Evolutionary conservation across 2,329 filamentous ascomycete species (phyloP), one percentile per base, ranked within the genome.

Genomic region (Pezicula radicicola): DNA sequence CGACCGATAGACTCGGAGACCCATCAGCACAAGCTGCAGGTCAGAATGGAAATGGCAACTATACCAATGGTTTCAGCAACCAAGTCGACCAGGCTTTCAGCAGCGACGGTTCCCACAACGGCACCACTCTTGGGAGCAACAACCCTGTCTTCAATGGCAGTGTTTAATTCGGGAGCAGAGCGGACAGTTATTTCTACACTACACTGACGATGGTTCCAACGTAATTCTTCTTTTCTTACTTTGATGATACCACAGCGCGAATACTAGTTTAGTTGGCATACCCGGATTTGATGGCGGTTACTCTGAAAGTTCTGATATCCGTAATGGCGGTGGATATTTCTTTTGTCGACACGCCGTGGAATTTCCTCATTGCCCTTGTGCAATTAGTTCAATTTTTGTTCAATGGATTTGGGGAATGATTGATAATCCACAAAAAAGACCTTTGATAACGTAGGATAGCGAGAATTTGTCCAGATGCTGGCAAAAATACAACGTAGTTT

Each of bases 41-140:
- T 19, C 48, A 50, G n/a, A 50, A 74, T 2, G 72, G 71, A 39
- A 73, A 72, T 15, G 79, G 82, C 59, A 6, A 65, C 75, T 8
- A 83, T 9, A 48, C 52, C 15, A 39, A 40, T 16, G 53, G 49
- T 4, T 64, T 63, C 54, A 55, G 57, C 43, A 61, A 54, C 46
- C 60, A 62, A 45, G 59, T 65, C n/a, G 61, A 65, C 27, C 55
- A 62, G 41, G 61, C 60, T 28, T 62, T 64, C 45, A 49, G 54
- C 49, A 45, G 58, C 13, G 50, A 50, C 37, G 45, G 41, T 19
- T 8, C 44, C 19, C 10, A 46, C 13, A 50, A 51, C 46, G 54
- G 54, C 35, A 63, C 61, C 18, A 59, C 55, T 8, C 52, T 61
- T 10, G 61, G 60, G 5, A 25, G 49, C n/a, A 55, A 59, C 39